Evolutionary conservation across 805 yeast genomes (phyloP).

Genomic region (Candida pseudofarinosa): DNA sequence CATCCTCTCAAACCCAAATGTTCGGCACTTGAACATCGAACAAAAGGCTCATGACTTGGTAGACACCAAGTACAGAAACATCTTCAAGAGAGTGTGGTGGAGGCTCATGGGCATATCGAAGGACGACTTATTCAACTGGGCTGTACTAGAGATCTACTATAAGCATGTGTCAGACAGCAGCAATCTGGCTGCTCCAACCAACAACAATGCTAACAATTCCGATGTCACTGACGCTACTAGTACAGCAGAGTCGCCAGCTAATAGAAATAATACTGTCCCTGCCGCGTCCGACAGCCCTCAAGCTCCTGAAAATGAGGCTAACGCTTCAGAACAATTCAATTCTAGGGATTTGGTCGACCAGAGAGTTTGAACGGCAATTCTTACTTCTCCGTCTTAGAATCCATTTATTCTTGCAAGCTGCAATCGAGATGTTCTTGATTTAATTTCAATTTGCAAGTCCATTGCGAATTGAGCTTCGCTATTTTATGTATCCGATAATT

Average conservation of each 20-base stretch:
- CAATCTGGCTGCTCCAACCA: constrained; percentile 1
- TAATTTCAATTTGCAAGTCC: too few species aligned
- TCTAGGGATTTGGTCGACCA: constrained; percentile 18
- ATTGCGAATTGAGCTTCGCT: too few species aligned
- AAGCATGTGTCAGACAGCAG: neutral
- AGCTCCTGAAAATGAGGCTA: constrained; percentile 3
- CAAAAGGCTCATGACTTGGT: constrained; percentile 40
- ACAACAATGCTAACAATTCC: neutral
- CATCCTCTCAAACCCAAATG: constrained; percentile 30
- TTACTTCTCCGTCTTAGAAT: too few species aligned
- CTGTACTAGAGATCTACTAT: constrained; percentile 37
- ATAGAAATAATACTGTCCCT: constrained; percentile 2
- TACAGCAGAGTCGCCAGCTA: neutral
- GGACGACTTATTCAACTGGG: constrained; percentile 49
- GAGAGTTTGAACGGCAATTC: constrained; percentile 14
- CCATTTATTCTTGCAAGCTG: too few species aligned
- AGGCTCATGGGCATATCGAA: constrained; percentile 50
- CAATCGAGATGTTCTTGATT: too few species aligned
- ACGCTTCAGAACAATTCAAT: neutral
- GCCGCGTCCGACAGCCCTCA: constrained; percentile 1
- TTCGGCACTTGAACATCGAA: constrained; percentile 39
- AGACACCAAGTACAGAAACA: constrained; percentile 24
- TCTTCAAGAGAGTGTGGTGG: constrained; percentile 45
- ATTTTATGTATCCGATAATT: too few species aligned
- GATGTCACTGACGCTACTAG: constrained; percentile 2